phyloP scores from a whole-genome alignment of 2,329 filamentous ascomycete genomes.

The Diaporthe citri region DNA sequence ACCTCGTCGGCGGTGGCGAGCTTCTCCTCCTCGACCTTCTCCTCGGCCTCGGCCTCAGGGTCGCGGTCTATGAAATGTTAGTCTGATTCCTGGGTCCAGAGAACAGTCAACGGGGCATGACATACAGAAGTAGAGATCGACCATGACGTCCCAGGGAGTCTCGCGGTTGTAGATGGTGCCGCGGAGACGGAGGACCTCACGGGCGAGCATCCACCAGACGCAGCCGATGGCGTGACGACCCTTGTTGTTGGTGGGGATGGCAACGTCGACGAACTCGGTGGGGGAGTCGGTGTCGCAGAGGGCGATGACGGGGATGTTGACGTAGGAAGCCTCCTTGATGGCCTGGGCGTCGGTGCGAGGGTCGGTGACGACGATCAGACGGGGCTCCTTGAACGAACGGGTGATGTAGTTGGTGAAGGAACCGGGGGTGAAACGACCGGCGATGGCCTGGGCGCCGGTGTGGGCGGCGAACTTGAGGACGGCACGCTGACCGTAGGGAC shows the following conservation, averaged over 20 bases:
- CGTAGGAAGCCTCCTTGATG: slow-evolving; percentile 99
- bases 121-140: slow-evolving; percentile 98
- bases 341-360: slow-evolving; percentile 99
- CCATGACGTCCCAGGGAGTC: slow-evolving; percentile 98
- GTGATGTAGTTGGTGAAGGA: slow-evolving; percentile 99
- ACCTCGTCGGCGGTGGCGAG: slow-evolving; percentile 86
- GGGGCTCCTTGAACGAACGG: slow-evolving; percentile 99
- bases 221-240: slow-evolving; percentile 98
- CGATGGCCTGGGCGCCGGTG: slow-evolving; percentile 97
- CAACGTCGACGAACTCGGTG: slow-evolving; percentile 99
- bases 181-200: slow-evolving; percentile 98
- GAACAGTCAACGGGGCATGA: slow-evolving; percentile 42
- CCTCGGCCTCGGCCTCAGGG: slow-evolving; percentile 99
- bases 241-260: slow-evolving; percentile 99
- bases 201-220: slow-evolving; percentile 99
- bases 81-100: neutral
- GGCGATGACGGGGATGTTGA: slow-evolving; percentile 99
- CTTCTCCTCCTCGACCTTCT: slow-evolving; percentile 97
- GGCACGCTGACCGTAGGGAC: slow-evolving; percentile 99
- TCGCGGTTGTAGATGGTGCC: slow-evolving; percentile 97
- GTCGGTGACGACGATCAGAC: slow-evolving; percentile 99
- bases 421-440: slow-evolving; percentile 99
- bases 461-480: slow-evolving; percentile 99
- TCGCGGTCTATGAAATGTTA: slow-evolving; percentile 79
- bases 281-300: slow-evolving; percentile 99